Conservation (phyloP, 208 protist species). For the Leishmania braziliensis region DNA sequence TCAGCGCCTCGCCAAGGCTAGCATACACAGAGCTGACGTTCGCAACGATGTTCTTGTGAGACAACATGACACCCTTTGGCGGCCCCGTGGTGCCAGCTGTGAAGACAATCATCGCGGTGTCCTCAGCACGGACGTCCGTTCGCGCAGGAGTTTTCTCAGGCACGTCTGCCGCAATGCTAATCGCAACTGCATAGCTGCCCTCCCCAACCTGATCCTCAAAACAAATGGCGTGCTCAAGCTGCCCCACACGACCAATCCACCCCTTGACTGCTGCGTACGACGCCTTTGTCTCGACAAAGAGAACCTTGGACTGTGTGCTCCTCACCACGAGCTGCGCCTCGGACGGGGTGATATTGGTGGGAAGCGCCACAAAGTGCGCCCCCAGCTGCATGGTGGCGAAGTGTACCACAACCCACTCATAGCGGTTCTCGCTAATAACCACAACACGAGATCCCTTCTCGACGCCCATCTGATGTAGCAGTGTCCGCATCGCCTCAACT, state of each 20-base stretch:
- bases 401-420: constrained; percentile 92
- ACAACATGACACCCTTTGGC: constrained; percentile 95
- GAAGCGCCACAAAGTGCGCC: constrained; percentile 87
- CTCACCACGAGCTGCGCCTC: constrained; percentile 86
- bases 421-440: constrained; percentile 91
- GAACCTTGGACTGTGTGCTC: constrained; percentile 82
- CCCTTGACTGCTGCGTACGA: constrained; percentile 77
- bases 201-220: constrained; percentile 89
- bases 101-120: constrained; percentile 93
- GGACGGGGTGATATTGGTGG: constrained; percentile 87
- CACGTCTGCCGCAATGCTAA: constrained; percentile 81
- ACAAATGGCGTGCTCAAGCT: constrained; percentile 85
- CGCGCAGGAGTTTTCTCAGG: constrained; percentile 65
- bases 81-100: constrained; percentile 91
- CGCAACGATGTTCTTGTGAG: constrained; percentile 91
- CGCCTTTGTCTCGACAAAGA: constrained; percentile 87
- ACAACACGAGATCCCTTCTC: constrained; percentile 84
- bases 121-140: constrained; percentile 76
- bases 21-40: constrained; percentile 89
- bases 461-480: constrained; percentile 82
- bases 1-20: constrained; percentile 79
- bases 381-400: constrained; percentile 89
- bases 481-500: constrained; percentile 78
- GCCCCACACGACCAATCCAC: constrained; percentile 81
- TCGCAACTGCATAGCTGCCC: constrained; percentile 84